Percentiles rank a stretch among this genome's conserved stretches.
Conservation (phyloP, 2,329 filamentous ascomycete genomes). For the Paraconiothyrium brasiliense region DNA sequence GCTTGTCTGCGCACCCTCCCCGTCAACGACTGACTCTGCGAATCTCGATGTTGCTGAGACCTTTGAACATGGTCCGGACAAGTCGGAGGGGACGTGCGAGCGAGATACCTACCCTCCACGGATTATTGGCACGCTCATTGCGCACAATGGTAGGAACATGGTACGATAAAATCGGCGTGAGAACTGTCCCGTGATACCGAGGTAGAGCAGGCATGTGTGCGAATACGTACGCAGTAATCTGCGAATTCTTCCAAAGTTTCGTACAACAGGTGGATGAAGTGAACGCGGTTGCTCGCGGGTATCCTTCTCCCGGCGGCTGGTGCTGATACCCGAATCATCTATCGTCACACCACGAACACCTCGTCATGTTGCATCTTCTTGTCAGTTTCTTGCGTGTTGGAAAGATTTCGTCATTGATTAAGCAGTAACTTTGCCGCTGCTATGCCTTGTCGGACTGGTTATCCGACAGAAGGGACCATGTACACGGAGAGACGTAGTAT, state of each 20-base stretch:
- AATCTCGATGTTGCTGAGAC: too few species aligned
- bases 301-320: not conserved
- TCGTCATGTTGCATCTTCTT: too few species aligned
- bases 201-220: not conserved
- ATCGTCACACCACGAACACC: too few species aligned
- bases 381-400: not conserved
- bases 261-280: not conserved
- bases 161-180: not conserved
- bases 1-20: too few species aligned
- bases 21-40: too few species aligned
- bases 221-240: not conserved
- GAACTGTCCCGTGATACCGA: slow-evolving; percentile 4
- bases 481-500: slow-evolving; percentile 10
- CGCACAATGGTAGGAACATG: not conserved
- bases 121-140: not conserved
- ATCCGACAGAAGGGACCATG: slow-evolving; percentile 16
- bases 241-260: not conserved
- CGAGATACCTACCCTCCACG: not conserved
- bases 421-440: not conserved
- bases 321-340: too few species aligned
- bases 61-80: too few species aligned
- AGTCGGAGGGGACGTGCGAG: slow-evolving; percentile 1
- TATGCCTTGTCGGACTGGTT: slow-evolving; percentile 17
- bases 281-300: not conserved
- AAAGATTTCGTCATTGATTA: slow-evolving; percentile 4